Base-by-base conservation (phyloP, 2,329 filamentous ascomycete genomes). In the Hymenoscyphus fructigenus region DNA sequence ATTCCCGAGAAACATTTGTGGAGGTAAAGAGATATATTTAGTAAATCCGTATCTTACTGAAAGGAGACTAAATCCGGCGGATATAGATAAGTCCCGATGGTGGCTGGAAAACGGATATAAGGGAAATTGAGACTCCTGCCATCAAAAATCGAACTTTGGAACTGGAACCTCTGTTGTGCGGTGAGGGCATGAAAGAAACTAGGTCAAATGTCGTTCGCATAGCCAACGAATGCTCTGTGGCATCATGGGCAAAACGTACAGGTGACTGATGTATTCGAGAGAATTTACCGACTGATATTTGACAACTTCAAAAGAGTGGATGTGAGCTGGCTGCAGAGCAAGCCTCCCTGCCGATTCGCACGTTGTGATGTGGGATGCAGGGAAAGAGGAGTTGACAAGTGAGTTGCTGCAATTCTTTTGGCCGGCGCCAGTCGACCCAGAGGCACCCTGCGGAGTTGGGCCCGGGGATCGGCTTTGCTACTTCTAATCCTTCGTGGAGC, bases 261-360 rank as follows among this genome's bases (percentile, higher is more conserved):
- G 44, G 17, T 7, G n/a, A 50, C 20, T 23, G n/a, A 50, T 12
- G 44, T 12, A 15, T 12, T 36, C 14, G 34, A 36, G 14, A 15
- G 10, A 15, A 15, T 36, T 50, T 50, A 50, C 44, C 44, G 20
- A 50, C 44, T 23, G 20, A 23, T 23, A 23, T 50, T 20, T 23
- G 20, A 20, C 44, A 23, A 23, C n/a, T 20, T 23, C 20, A 23
- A 50, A 32, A 50, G n/a, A 23, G 44, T 50, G 44, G 44, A 50
- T 26, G 44, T 50, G 44, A 7, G 20, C 9, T 20, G 20, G 44
- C 44, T 50, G 44, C 44, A 50, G 44, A 23, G 44, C 44, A 50
- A 50, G 44, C 44, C 44, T 50, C 44, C 44, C 20, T 50, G 44
- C 26, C 44, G 44, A 50, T 50, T 50, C 44, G 44, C 44, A 50